Percentiles rank a stretch among this genome's conserved stretches.
These are phyloP conservation scores for Stachybotrys echinatus DNA, from an alignment of 2,329 filamentous ascomycete species.

Conservation along the genomic window DNA sequence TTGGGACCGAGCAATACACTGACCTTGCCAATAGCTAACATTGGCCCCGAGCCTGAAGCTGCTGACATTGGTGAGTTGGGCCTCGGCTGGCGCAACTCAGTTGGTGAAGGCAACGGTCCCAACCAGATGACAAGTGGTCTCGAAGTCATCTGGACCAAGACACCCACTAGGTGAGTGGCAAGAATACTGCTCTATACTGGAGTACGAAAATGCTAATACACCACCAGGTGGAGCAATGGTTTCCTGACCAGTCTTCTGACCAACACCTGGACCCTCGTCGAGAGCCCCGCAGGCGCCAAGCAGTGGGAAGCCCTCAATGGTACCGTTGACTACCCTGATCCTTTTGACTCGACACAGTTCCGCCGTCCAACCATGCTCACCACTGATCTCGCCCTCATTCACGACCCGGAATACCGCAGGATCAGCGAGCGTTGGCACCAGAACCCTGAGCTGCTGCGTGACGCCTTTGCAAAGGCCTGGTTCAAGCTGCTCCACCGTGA, in stretches of 20 bases:
- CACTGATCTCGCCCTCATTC: slow-evolving; percentile 66
- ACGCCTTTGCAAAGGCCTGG: slow-evolving; percentile 70
- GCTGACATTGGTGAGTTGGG: slow-evolving; percentile 62
- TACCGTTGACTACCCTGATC: slow-evolving; percentile 63
- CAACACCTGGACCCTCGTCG: slow-evolving; percentile 72
- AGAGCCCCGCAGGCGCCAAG: slow-evolving; percentile 65
- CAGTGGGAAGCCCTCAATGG: slow-evolving; percentile 72
- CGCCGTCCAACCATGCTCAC: slow-evolving; percentile 73
- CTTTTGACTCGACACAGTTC: slow-evolving; percentile 66
- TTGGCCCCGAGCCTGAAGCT: slow-evolving; percentile 63
- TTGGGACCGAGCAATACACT: too few species aligned
- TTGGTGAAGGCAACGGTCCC: slow-evolving; percentile 61
- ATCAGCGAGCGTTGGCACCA: slow-evolving; percentile 66
- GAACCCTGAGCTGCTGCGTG: slow-evolving; percentile 62
- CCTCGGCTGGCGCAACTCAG: slow-evolving; percentile 65
- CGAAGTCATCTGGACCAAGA: slow-evolving; percentile 75
- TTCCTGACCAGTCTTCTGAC: slow-evolving; percentile 74
- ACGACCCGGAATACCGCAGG: slow-evolving; percentile 70
- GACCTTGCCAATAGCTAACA: slow-evolving; percentile 39
- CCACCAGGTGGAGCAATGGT: slow-evolving; percentile 26
- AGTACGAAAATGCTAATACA: slow-evolving; percentile 4
- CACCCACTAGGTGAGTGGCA: slow-evolving; percentile 53
- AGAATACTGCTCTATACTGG: not conserved
- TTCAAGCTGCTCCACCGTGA: slow-evolving; percentile 82
- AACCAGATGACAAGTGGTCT: slow-evolving; percentile 72